Evolutionary conservation across 1,139 yeast genomes (phyloP).

Genomic region (Candida sp.): DNA sequence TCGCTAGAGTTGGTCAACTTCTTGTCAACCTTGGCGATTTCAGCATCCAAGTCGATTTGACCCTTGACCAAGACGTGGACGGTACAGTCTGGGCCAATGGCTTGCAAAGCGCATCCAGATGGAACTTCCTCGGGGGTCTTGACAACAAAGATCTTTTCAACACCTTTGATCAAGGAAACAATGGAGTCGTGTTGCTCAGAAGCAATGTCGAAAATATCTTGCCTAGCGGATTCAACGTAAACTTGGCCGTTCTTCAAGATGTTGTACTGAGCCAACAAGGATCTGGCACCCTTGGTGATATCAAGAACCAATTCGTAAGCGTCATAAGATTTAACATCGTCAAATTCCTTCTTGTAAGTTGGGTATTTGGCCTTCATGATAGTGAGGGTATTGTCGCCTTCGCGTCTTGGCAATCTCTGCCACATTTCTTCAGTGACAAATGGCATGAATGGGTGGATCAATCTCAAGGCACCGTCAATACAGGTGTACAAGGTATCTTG

Average conservation of each 20-base stretch:
- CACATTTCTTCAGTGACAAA: conserved; percentile 97
- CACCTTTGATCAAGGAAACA: conserved; percentile 91
- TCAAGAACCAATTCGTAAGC: conserved; percentile 87
- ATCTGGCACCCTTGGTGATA: conserved; percentile 91
- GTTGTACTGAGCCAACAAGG: conserved; percentile 87
- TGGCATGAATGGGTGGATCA: conserved; percentile 99
- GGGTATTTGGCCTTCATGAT: conserved; percentile 87
- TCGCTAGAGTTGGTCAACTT: conserved; percentile 71
- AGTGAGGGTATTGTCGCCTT: conserved; percentile 65
- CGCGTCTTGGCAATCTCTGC: conserved; percentile 96
- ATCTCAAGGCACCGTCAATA: conserved; percentile 87
- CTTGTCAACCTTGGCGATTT: conserved; percentile 80
- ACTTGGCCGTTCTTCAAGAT: conserved; percentile 89
- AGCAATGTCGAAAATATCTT: conserved; percentile 55
- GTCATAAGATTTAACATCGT: conserved; percentile 64
- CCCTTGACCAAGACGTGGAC: conserved; percentile 95
- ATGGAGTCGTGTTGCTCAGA: conserved; percentile 79
- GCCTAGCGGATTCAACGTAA: conserved; percentile 69
- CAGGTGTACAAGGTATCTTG: conserved; percentile 93
- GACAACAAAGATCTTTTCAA: conserved; percentile 70
- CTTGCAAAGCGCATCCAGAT: conserved; percentile 86
- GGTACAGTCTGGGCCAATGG: conserved; percentile 79
- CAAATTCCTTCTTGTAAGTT: conserved; percentile 59
- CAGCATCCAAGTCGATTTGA: conserved; percentile 90
- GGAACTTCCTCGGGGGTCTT: conserved; percentile 62